Percentiles rank a stretch among this genome's conserved stretches.
Conservation (phyloP, 306 rosid species). For the Castanea sativa region DNA sequence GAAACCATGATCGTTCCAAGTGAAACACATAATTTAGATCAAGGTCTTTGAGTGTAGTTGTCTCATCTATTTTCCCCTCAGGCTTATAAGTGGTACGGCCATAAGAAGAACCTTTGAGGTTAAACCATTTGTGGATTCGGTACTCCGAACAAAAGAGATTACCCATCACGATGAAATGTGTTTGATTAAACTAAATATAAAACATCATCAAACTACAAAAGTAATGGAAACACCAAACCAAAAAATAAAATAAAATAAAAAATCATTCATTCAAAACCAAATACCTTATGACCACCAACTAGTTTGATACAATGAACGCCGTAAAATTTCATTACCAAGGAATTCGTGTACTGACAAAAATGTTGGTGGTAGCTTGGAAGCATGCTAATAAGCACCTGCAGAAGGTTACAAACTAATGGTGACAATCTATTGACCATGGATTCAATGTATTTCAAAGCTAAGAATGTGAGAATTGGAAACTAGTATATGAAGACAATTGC, state of each 20-base stretch:
- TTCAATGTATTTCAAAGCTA: background rate
- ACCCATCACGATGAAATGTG: conserved; percentile 54
- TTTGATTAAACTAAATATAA: conserved; percentile 23
- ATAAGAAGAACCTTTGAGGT: conserved; percentile 59
- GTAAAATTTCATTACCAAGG: conserved; percentile 47
- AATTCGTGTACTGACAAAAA: conserved; percentile 49
- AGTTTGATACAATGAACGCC: conserved; percentile 62
- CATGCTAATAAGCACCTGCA: conserved; percentile 58
- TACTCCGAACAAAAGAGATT: conserved; percentile 54
- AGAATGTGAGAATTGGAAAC: background rate
- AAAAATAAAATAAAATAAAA: background rate
- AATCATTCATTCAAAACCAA: background rate
- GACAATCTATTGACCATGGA: background rate
- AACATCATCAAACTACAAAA: background rate
- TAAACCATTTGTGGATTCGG: conserved; percentile 50
- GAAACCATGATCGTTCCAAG: conserved; percentile 49
- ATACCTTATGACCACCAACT: conserved; percentile 52
- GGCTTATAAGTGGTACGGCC: conserved; percentile 50
- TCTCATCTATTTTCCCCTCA: conserved; percentile 45
- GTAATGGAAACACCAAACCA: background rate
- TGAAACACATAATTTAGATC: conserved; percentile 53
- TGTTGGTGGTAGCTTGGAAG: conserved; percentile 49
- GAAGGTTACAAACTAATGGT: conserved; percentile 26
- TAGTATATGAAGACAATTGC: background rate
- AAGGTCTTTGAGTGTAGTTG: conserved; percentile 55